Conservation (phyloP, 192 early-diverging fungal species). For the Coemansia sp. region DNA sequence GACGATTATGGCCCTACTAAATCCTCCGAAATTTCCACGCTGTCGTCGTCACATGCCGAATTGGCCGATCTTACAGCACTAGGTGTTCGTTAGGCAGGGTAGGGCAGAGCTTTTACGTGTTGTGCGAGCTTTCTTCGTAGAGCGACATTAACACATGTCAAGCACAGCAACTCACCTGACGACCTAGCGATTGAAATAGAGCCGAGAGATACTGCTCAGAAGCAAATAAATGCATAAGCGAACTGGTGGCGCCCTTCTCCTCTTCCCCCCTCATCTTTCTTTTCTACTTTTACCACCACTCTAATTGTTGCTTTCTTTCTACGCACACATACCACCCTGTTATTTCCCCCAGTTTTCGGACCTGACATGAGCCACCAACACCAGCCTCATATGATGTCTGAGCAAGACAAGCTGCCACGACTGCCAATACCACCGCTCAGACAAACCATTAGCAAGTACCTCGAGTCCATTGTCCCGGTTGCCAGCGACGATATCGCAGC, state of each 20-base stretch:
- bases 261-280: not conserved
- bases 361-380: constrained; percentile 10
- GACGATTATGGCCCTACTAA: not conserved
- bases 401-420: constrained; percentile 54
- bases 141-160: not conserved
- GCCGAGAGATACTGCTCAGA: not conserved
- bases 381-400: constrained; percentile 23
- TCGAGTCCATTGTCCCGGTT: constrained; percentile 65
- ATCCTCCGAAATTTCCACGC: not conserved
- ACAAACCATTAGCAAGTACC: constrained; percentile 61
- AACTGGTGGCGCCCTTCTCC: not conserved
- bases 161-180: constrained; percentile 6
- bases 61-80: not conserved
- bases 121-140: too few species aligned
- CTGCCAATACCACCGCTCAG: constrained; percentile 69
- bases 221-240: not conserved
- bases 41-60: not conserved
- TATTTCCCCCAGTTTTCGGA: too few species aligned
- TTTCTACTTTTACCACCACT: not conserved
- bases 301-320: not conserved
- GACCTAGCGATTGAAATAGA: not conserved
- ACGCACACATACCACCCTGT: not conserved
- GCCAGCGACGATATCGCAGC: constrained; percentile 54
- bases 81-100: not conserved
- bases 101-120: not conserved